Conservation (phyloP, 495 filamentous ascomycete genomes). For the Filosporella fistucella region DNA sequence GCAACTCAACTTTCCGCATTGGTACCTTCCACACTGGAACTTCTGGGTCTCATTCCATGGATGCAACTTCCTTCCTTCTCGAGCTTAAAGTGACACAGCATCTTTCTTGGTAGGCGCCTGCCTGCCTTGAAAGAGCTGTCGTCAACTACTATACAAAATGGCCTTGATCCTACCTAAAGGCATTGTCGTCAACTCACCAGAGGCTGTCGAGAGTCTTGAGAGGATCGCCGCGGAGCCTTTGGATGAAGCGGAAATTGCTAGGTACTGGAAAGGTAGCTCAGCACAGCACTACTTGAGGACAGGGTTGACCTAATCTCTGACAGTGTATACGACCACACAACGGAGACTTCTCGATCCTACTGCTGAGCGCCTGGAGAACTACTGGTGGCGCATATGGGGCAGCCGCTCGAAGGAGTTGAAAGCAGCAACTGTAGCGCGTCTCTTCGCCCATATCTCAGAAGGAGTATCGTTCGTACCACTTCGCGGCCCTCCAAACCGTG, state of each 20-base stretch:
- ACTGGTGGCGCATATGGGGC: conserved; percentile 54
- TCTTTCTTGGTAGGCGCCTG: conserved; percentile 26
- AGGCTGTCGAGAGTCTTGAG: conserved; percentile 41
- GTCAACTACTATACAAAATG: conserved; percentile 18
- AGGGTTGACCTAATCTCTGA: conserved; percentile 13
- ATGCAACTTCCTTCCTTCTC: conserved; percentile 6
- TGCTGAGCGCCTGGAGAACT: conserved; percentile 47
- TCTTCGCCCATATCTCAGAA: conserved; percentile 44
- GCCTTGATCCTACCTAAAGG: conserved; percentile 39
- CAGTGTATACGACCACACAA: conserved; percentile 49
- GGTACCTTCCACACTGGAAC: too few species aligned
- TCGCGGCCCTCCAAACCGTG: conserved; percentile 35
- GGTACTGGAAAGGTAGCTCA: conserved; percentile 45
- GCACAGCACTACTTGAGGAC: not conserved
- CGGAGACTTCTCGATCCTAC: conserved; percentile 45
- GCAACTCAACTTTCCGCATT: too few species aligned
- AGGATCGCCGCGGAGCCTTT: conserved; percentile 33
- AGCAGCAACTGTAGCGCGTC: conserved; percentile 37
- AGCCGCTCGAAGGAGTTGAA: conserved; percentile 40
- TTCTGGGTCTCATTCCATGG: conserved; percentile 2
- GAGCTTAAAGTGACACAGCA: conserved; percentile 15
- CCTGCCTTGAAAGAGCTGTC: conserved; percentile 25
- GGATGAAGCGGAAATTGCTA: conserved; percentile 41
- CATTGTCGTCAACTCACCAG: conserved; percentile 39
- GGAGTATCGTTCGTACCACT: conserved; percentile 44